Conservation (phyloP, 768 basidiomycete species). For the Lactarius tabidus region DNA sequence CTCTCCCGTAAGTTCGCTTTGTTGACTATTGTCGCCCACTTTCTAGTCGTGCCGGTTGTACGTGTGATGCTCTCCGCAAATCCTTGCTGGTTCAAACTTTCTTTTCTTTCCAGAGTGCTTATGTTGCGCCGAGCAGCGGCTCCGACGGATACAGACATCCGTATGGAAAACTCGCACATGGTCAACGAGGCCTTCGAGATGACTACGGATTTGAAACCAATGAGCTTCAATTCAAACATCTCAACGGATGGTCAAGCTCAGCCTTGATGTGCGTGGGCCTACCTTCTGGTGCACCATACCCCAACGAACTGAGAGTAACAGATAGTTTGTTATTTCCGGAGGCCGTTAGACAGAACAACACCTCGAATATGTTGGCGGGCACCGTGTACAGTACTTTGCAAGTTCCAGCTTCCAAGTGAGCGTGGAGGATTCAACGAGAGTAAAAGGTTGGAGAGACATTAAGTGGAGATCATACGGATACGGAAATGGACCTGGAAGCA, state of each 20-base stretch:
- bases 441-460: no score
- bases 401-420: not conserved
- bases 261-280: not conserved
- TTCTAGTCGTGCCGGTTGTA: constrained; percentile 20
- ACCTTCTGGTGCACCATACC: not conserved
- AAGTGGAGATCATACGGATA: no score
- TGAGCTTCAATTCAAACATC: not conserved
- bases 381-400: not conserved
- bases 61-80: not conserved
- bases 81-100: not conserved
- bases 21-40: not conserved
- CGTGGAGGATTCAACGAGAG: not conserved
- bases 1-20: not conserved
- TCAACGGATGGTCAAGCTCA: not conserved
- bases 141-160: constrained; percentile 19
- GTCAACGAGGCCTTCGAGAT: constrained; percentile 21
- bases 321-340: not conserved
- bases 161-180: constrained; percentile 1
- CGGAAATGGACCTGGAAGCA: no score
- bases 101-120: constrained; percentile 15
- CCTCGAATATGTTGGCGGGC: not conserved
- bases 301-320: no score
- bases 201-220: not conserved
- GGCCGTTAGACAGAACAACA: not conserved
- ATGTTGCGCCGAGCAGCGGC: no score